Conservation (phyloP, 1,284 basidiomycete genomes). For the Neotropicomus parvogracilis region DNA sequence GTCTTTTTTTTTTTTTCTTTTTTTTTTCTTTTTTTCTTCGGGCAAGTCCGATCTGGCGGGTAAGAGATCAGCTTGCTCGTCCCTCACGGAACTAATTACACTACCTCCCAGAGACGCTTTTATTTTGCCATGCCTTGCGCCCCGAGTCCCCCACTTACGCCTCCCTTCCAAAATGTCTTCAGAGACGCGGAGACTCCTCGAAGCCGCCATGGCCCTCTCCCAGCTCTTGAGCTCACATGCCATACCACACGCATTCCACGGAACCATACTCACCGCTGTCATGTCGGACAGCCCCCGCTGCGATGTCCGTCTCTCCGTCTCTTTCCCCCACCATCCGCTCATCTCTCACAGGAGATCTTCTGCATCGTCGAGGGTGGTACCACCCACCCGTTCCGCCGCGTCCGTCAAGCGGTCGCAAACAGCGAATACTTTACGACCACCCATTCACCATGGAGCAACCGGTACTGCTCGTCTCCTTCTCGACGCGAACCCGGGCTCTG, state of each 20-base stretch:
- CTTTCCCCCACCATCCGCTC: neutral
- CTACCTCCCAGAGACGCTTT: constrained; percentile 11
- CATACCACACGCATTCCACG: constrained; percentile 54
- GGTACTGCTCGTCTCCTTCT: constrained; percentile 32
- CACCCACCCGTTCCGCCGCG: constrained; percentile 51
- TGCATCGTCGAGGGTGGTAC: constrained; percentile 55
- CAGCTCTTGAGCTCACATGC: constrained; percentile 37
- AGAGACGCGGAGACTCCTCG: constrained; percentile 48
- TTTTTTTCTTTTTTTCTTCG: constrained; percentile 9
- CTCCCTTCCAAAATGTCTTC: constrained; percentile 36
- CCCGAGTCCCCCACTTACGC: constrained; percentile 1
- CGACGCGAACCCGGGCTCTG: no score
- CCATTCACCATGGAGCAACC: constrained; percentile 53
- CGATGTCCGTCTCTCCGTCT: constrained; percentile 38
- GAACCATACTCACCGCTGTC: constrained; percentile 48
- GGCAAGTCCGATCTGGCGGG: constrained; percentile 26
- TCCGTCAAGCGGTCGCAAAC: constrained; percentile 49
- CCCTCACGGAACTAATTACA: constrained; percentile 30
- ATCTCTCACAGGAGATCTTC: constrained; percentile 44
- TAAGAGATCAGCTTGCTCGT: constrained; percentile 22
- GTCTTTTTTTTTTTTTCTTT: constrained; percentile 6
- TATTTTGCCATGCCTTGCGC: constrained; percentile 27
- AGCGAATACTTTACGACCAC: constrained; percentile 41
- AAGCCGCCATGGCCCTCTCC: constrained; percentile 50
- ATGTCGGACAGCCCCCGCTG: constrained; percentile 44